phyloP scores from a whole-genome alignment of 2,329 filamentous ascomycete species.

The Cercospora sojina region DNA sequence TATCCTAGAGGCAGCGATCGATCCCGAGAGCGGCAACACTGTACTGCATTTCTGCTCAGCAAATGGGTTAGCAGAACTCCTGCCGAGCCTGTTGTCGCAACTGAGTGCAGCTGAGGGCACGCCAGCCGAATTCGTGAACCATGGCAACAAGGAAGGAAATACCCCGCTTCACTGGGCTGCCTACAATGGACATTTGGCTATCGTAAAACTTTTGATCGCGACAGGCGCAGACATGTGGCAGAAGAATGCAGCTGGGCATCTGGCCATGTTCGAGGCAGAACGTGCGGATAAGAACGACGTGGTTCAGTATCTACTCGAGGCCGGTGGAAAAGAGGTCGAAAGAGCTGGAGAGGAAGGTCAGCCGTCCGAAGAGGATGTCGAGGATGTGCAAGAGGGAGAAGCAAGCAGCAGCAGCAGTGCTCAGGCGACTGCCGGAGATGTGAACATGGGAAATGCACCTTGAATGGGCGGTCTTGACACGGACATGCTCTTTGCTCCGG shows the following conservation, averaged over 20 bases:
- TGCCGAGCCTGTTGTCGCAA: constrained; percentile 26
- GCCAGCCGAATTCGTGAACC: constrained; percentile 57
- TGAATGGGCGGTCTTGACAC: neutral
- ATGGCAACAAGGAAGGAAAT: constrained; percentile 78
- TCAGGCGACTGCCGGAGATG: constrained; percentile 15
- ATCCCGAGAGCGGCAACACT: constrained; percentile 74
- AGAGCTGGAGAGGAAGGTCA: constrained; percentile 23
- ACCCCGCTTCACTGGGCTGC: constrained; percentile 93
- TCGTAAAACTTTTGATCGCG: constrained; percentile 73
- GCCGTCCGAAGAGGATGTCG: constrained; percentile 26
- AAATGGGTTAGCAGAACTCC: constrained; percentile 67
- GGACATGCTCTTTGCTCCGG: neutral
- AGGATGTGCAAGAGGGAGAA: constrained; percentile 25
- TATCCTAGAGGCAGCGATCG: constrained; percentile 68
- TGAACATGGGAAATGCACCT: constrained; percentile 14
- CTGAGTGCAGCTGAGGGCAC: constrained; percentile 12
- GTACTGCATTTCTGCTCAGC: constrained; percentile 87
- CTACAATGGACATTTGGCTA: constrained; percentile 78
- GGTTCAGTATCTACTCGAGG: constrained; percentile 49
- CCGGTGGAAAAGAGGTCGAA: constrained; percentile 44
- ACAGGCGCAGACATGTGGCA: constrained; percentile 74
- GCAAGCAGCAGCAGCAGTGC: constrained; percentile 20
- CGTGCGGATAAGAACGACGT: constrained; percentile 51
- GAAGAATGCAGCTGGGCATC: constrained; percentile 80
- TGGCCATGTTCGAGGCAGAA: constrained; percentile 53